These are phyloP conservation scores for Fusarium fujikuroi DNA, from an alignment of 2,329 filamentous ascomycete species.

Conservation along the genomic window DNA sequence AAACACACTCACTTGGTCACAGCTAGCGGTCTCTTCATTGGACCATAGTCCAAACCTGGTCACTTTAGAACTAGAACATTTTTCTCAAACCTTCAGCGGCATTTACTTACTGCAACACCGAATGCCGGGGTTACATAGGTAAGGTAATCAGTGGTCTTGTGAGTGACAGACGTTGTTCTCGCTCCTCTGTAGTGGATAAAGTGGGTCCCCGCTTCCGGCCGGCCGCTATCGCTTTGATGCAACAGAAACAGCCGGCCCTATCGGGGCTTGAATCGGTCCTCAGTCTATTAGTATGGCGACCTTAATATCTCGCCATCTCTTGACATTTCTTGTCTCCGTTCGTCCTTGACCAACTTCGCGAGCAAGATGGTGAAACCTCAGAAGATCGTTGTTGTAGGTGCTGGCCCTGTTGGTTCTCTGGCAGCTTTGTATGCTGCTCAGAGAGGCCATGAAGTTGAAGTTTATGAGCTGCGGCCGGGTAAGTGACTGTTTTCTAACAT, in stretches of 20 bases:
- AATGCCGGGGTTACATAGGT: constrained; percentile 3
- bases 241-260: constrained; percentile 26
- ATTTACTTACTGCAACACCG: constrained; percentile 3
- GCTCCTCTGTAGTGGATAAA: constrained; percentile 4
- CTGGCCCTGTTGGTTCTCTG: constrained; percentile 91
- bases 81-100: neutral
- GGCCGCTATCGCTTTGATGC: constrained; percentile 35
- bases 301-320: constrained; percentile 8
- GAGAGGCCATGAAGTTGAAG: constrained; percentile 87
- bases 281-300: constrained; percentile 21
- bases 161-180: neutral
- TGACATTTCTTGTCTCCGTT: constrained; percentile 31
- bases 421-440: constrained; percentile 92
- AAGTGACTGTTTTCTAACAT: constrained; percentile 50
- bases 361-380: constrained; percentile 56
- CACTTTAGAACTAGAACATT: neutral
- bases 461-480: constrained; percentile 95
- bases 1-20: neutral
- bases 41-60: neutral
- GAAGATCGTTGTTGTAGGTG: constrained; percentile 87
- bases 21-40: neutral
- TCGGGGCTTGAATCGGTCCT: constrained; percentile 24
- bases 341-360: constrained; percentile 36
- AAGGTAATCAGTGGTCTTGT: constrained; percentile 2
- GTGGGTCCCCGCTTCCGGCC: constrained; percentile 29